phyloP scores from a whole-genome alignment of 306 rosid species.

The Castanea sativa region DNA sequence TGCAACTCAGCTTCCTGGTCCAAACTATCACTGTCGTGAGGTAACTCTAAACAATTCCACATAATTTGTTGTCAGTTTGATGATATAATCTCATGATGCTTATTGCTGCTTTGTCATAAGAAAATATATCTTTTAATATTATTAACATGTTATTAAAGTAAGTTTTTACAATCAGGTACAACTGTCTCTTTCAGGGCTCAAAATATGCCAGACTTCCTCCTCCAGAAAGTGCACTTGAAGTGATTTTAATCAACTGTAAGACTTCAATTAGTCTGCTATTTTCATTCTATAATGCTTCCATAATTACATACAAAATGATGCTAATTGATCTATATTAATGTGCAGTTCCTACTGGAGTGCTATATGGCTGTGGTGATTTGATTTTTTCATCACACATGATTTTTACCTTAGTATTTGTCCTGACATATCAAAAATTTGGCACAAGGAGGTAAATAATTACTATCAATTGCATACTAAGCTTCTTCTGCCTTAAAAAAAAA shows the following conservation, averaged over 20 bases:
- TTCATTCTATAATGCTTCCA: not conserved
- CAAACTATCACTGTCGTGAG: conserved; percentile 81
- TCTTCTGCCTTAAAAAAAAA: not conserved
- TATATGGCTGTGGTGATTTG: conserved; percentile 56
- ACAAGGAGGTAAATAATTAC: conserved; percentile 34
- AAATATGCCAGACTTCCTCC: conserved; percentile 42
- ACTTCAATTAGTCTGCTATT: not conserved
- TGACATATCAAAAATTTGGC: conserved; percentile 48
- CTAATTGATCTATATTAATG: conserved; percentile 17
- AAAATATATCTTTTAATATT: not conserved
- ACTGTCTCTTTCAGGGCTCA: conserved; percentile 51
- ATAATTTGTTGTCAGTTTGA: not conserved
- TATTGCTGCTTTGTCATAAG: not conserved
- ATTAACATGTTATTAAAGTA: not conserved
- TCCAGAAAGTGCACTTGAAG: conserved; percentile 45
- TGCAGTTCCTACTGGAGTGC: conserved; percentile 48
- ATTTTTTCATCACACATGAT: conserved; percentile 62
- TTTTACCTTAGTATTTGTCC: conserved; percentile 47
- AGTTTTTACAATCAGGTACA: conserved; percentile 26
- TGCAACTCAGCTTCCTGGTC: conserved; percentile 95
- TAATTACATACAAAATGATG: not conserved
- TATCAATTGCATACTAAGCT: not conserved
- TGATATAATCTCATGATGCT: not conserved
- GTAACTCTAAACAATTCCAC: conserved; percentile 30
- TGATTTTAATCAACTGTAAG: conserved; percentile 41